phyloP scores from a whole-genome alignment of 2,329 filamentous ascomycete species.

The Fusarium sp. region DNA sequence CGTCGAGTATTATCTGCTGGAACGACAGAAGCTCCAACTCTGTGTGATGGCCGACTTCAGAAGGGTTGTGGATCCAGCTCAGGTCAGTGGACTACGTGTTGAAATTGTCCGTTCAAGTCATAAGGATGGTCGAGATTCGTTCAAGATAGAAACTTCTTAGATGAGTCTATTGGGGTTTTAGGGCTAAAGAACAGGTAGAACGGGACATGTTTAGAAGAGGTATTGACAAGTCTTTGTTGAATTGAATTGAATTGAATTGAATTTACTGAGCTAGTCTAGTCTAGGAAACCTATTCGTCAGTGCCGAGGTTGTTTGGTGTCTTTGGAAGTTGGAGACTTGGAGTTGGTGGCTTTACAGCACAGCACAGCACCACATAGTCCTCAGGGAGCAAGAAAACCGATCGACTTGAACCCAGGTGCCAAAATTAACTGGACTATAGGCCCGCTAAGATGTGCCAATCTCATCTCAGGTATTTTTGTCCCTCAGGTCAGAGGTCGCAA shows the following conservation, averaged over 20 bases:
- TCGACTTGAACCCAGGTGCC: neutral
- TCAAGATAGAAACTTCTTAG: slow-evolving; percentile 31
- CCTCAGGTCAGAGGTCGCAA: neutral
- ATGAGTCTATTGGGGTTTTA: neutral
- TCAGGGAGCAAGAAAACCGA: neutral
- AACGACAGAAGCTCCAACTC: slow-evolving; percentile 47
- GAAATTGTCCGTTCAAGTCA: slow-evolving; percentile 44
- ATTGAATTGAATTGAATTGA: neutral
- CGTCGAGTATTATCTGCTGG: slow-evolving; percentile 54
- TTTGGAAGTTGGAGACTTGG: neutral
- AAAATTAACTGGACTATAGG: neutral
- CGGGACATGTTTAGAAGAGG: neutral
- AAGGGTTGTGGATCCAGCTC: slow-evolving; percentile 35
- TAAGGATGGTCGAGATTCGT: neutral
- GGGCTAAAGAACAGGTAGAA: neutral
- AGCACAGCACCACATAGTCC: too few species aligned
- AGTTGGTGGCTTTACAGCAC: neutral
- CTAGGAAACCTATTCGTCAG: neutral
- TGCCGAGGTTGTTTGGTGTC: neutral
- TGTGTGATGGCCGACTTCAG: slow-evolving; percentile 43
- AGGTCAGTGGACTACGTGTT: slow-evolving; percentile 45
- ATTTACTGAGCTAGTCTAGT: neutral
- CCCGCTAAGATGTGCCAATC: neutral
- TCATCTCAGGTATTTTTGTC: neutral
- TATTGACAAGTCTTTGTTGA: neutral